These are phyloP conservation scores for Heritiera fomes DNA, from an alignment of 345 rosid species.

Conservation along the genomic window DNA sequence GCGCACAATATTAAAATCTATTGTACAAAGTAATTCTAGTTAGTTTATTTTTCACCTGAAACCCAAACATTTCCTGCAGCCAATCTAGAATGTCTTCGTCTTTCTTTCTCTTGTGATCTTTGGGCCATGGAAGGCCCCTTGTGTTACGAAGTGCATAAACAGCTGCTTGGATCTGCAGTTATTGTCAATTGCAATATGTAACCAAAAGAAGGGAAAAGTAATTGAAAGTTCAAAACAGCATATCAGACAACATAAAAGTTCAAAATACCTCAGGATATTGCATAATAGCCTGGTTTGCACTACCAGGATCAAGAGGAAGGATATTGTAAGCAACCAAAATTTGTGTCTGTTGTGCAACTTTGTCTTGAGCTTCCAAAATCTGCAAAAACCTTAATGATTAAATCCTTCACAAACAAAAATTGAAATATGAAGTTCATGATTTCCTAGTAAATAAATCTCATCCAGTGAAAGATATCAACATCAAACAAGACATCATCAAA, in stretches of 20 bases:
- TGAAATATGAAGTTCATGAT: conserved; percentile 10
- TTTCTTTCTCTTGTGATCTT: conserved; percentile 73
- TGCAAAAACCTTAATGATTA: conserved; percentile 34
- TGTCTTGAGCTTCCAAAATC: conserved; percentile 92
- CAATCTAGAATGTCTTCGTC: conserved; percentile 96
- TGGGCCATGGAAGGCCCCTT: conserved; percentile 99
- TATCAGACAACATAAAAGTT: conserved; percentile 7
- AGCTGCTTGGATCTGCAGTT: conserved; percentile 86
- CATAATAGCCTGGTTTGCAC: conserved; percentile 98
- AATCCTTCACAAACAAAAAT: conserved; percentile 5
- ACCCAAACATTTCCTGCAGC: conserved; percentile 98
- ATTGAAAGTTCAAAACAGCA: conserved; percentile 1
- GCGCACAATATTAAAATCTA: not conserved
- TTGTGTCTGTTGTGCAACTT: conserved; percentile 94
- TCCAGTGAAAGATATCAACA: not conserved
- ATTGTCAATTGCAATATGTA: conserved; percentile 13
- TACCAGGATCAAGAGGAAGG: conserved; percentile 98
- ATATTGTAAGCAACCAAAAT: conserved; percentile 89
- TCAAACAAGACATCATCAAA: conserved; percentile 5
- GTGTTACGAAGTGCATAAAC: conserved; percentile 91
- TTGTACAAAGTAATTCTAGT: not conserved
- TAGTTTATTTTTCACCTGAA: conserved; percentile 62
- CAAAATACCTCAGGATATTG: conserved; percentile 84
- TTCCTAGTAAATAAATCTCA: conserved; percentile 7
- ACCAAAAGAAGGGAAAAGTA: conserved; percentile 7